Evolutionary conservation across 2,329 filamentous ascomycete species (phyloP), one percentile per base, ranked within the genome.

Genomic region (Fusarium succisae): DNA sequence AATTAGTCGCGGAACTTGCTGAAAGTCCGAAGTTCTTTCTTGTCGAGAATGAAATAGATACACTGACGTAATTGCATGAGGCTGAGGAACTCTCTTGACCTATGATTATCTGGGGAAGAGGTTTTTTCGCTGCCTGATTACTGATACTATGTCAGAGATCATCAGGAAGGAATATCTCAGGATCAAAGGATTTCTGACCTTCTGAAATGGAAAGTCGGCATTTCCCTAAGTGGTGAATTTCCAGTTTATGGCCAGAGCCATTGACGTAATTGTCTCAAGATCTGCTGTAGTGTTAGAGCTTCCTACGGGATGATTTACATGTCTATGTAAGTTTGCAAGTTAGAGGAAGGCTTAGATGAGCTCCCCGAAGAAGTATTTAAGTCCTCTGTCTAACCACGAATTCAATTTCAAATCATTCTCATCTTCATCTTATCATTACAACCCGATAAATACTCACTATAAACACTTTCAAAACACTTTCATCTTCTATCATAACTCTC

Each of bases 281-380:
- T 28, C 26, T 28, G 14, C 26, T 47, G 20, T 3, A 11, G 4
- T 28, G 9, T 6, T 22, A 7, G 9, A 28, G 7, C 13, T 28
- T 15, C 8, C 24, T 22, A 28, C 3, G 13, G 11, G 11, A 28
- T 47, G 18, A 1, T 5, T 47, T 2, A 18, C 10, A 8, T 4
- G 18, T 22, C 1, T 47, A 18, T 8, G 9, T 5, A 20, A 22
- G 6, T 28, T 9, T 22, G 13, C 3, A 11, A 6, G 26, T 22
- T 28, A 18, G 10, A 11, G 13, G 6, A 4, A 15, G 13, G 6
- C 8, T 22, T 3, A 15, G 8, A 15, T 22, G 0, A 1, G 1
- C 13, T 15, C 13, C 3, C 6, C 2, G 13, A 47, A 47, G 1
- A 22, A 47, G 26, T 22, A 47, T 47, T 28, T 4, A 47, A 47